phyloP scores from a whole-genome alignment of 2,329 filamentous ascomycete species.

The Claviceps fusiformis region DNA sequence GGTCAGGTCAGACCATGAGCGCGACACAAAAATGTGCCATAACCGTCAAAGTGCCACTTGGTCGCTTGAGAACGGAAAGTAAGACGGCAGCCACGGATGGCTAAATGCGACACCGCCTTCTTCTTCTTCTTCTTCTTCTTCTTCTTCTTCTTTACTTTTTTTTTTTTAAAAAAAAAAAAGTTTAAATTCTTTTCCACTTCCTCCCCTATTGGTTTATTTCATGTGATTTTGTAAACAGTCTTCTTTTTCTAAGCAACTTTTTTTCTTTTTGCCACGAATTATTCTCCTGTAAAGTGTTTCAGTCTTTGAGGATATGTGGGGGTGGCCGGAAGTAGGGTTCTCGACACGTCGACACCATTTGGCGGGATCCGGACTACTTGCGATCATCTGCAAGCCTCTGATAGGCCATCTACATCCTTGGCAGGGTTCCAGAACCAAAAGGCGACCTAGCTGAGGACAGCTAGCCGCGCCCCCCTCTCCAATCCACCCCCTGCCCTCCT shows the following conservation, averaged over 20 bases:
- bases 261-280: not conserved
- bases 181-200: too few relatives aligned
- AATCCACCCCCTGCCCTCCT: too few relatives aligned
- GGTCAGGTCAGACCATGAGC: not conserved
- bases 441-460: not conserved
- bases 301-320: not conserved
- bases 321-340: conserved; percentile 8
- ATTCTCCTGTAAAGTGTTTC: not conserved
- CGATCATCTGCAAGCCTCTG: not conserved
- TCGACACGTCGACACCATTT: not conserved
- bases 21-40: too few relatives aligned
- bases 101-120: not conserved
- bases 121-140: not conserved
- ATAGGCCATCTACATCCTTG: not conserved
- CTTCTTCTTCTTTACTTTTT: not conserved
- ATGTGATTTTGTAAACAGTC: too few relatives aligned
- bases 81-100: not conserved
- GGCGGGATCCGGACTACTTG: not conserved
- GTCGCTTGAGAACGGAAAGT: not conserved
- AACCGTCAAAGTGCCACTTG: not conserved
- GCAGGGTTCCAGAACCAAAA: not conserved
- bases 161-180: too few relatives aligned
- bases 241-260: too few relatives aligned
- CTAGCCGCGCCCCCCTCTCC: too few relatives aligned
- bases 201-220: too few relatives aligned